phyloP scores from a whole-genome alignment of 352 stramenopile species.

The Phytophthora citricola region DNA sequence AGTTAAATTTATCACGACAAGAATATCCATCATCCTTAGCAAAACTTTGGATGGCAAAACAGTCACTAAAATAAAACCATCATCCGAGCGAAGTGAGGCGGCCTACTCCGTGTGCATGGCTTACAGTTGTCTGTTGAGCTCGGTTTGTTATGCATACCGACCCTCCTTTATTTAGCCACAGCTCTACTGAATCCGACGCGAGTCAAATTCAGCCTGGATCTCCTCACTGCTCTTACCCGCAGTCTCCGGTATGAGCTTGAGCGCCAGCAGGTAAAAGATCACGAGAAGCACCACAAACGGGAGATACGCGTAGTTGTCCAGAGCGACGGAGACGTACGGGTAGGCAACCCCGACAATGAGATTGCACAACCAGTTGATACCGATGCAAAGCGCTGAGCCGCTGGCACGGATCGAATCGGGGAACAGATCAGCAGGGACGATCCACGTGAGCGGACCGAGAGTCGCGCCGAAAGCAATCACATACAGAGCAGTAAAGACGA shows the following conservation, averaged over 20 bases:
- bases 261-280: slow-evolving; percentile 49
- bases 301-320: slow-evolving; percentile 19
- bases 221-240: slow-evolving; percentile 57
- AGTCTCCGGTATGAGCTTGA: slow-evolving; percentile 58
- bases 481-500: slow-evolving; percentile 26
- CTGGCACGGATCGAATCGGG: slow-evolving; percentile 25
- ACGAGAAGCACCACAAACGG: slow-evolving; percentile 55
- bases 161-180: no score
- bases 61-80: no score
- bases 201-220: slow-evolving; percentile 48
- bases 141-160: no score
- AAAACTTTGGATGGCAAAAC: no score
- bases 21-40: no score
- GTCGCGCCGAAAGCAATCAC: slow-evolving; percentile 17
- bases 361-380: slow-evolving; percentile 60
- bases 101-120: no score
- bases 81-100: no score
- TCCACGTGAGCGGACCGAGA: slow-evolving; percentile 15
- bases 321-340: slow-evolving; percentile 52
- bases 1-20: no score
- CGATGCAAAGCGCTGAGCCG: slow-evolving; percentile 33
- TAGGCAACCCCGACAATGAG: slow-evolving; percentile 56
- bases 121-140: no score
- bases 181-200: slow-evolving; percentile 26
- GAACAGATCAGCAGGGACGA: slow-evolving; percentile 19